Percentiles rank a stretch among this genome's conserved stretches.
phyloP scores from a whole-genome alignment of 2,329 filamentous ascomycete genomes.

The Aspergillus alliaceus region DNA sequence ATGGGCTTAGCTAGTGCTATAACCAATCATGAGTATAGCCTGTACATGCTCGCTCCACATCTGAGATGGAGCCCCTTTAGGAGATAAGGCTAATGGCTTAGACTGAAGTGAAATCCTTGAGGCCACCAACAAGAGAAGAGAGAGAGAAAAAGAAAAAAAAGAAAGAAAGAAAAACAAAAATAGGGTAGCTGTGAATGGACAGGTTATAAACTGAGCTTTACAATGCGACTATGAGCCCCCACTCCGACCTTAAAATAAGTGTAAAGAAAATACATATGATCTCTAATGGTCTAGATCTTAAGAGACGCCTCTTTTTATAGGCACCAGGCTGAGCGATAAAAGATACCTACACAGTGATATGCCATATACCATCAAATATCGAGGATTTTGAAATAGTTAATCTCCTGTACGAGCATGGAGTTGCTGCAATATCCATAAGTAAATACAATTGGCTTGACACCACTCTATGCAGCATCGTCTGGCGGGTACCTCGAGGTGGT shows the following conservation, averaged over 20 bases:
- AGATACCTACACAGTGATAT: background rate
- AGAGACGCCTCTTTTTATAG: background rate
- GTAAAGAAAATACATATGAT: background rate
- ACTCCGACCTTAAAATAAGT: background rate
- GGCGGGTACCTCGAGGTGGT: background rate
- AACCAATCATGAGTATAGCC: background rate
- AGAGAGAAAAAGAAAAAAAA: too few species aligned
- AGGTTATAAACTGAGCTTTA: background rate
- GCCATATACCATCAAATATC: background rate
- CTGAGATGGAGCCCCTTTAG: background rate
- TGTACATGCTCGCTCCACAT: background rate
- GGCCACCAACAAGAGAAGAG: background rate
- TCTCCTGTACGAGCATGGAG: background rate
- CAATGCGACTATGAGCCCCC: background rate
- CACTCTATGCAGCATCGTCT: background rate
- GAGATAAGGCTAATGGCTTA: background rate
- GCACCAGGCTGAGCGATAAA: background rate
- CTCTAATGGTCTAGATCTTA: background rate
- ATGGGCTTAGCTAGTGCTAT: background rate
- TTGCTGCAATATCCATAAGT: background rate
- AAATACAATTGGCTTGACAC: background rate
- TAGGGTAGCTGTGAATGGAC: background rate
- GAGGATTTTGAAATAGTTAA: background rate
- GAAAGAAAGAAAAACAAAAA: too few species aligned
- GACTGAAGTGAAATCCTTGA: background rate